Conservation (phyloP, 345 rosid genomes). For the Bretschneidera sinensis region DNA sequence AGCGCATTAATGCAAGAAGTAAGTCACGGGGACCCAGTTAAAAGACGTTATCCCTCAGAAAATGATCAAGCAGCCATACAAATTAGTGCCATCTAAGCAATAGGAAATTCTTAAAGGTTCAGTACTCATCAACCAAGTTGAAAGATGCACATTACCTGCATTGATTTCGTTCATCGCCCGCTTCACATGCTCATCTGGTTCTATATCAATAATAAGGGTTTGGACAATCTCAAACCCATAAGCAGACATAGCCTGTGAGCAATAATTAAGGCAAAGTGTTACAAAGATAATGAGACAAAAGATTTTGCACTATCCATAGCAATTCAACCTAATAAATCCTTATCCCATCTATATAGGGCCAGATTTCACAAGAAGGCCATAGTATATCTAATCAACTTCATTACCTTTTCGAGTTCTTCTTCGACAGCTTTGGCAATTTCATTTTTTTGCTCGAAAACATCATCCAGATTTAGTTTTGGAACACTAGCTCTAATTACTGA, state of each 20-base stretch:
- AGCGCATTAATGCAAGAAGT: neutral
- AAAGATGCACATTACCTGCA: constrained; percentile 30
- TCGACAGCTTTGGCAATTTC: constrained; percentile 51
- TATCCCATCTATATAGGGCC: neutral
- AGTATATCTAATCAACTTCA: neutral
- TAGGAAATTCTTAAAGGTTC: neutral
- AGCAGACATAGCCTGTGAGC: constrained; percentile 45
- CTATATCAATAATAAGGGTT: constrained; percentile 50
- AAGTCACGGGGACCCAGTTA: neutral
- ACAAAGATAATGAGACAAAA: neutral
- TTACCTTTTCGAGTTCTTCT: constrained; percentile 51
- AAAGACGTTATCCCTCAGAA: neutral
- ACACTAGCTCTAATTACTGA: constrained; percentile 55
- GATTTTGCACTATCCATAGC: neutral
- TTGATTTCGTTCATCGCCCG: constrained; percentile 53
- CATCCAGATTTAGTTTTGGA: constrained; percentile 42
- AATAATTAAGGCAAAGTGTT: neutral
- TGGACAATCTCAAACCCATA: constrained; percentile 54
- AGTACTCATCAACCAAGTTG: neutral
- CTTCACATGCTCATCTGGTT: constrained; percentile 52
- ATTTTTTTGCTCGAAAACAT: constrained; percentile 57
- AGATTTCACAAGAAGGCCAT: constrained; percentile 1
- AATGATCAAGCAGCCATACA: neutral
- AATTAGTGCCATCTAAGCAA: neutral
- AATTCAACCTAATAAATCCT: neutral